Base-by-base conservation (phyloP, 2,329 filamentous ascomycete genomes). In the Ceratocystis smalleyi region DNA sequence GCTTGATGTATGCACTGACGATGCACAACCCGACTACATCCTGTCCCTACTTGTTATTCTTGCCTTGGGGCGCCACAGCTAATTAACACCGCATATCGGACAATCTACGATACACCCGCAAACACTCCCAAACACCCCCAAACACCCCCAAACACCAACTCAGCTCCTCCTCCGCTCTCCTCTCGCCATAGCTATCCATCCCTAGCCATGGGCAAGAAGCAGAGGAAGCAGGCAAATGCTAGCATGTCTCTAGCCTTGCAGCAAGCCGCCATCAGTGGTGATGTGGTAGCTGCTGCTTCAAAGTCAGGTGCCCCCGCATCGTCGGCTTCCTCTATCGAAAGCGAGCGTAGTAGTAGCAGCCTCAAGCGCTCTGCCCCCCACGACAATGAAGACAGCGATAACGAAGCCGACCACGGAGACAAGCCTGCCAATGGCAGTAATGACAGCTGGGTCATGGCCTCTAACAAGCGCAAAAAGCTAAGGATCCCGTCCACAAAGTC, bases 401-500 rank as follows among this genome's bases (percentile, higher is more conserved):
- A 74, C 43, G 45, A 60, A 35, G 51, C 35, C 54, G 63, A 62
- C 17, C 55, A 62, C 54, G 49, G 61, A 40, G 65, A 57, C 24
- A 43, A 27, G 43, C 59, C 60, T 19, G 68, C 69, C 24, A 69
- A 66, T 15, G 69, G 67, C 63, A 75, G 72, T 63, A 79, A 77
- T 55, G 75, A 71, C 63, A 79, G 76, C 55, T 85, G 83, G 83
- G 76, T 83, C 70, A 79, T 77, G 19, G 78, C 84, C 67, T 77
- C 78, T 22, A 78, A 78, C 24, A 75, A 78, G 19, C 75, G 73
- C 45, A 84, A 83, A 70, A 71, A 75, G 5, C 86, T 86, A 73
- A 86, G 85, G 73, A 72, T 81, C 1, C 83, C 83, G 1, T 79
- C 78, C 55, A 74, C 78, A 43, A 75, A 79, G 45, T 79, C 78